Evolutionary conservation across 805 yeast species (phyloP).

Genomic region (Ogataea ramenticola): DNA sequence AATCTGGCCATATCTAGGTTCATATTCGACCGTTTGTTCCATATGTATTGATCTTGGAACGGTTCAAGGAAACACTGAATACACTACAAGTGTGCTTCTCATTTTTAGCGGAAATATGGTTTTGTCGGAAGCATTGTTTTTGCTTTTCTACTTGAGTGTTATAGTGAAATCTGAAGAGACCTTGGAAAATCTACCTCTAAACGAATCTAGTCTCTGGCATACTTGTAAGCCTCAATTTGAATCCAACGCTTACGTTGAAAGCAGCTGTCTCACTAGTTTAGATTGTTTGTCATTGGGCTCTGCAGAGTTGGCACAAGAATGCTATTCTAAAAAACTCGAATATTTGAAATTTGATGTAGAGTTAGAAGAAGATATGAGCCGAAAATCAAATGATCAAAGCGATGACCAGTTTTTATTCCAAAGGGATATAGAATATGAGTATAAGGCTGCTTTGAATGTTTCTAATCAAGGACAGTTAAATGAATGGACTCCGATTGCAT

Average conservation of each 20-base stretch:
- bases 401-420: neutral
- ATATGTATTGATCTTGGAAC: too few relatives aligned
- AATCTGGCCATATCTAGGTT: too few relatives aligned
- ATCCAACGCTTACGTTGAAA: neutral
- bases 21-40: too few relatives aligned
- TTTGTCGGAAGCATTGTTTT: neutral
- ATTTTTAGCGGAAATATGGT: too few relatives aligned
- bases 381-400: too few relatives aligned
- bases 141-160: neutral
- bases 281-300: neutral
- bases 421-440: neutral
- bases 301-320: neutral
- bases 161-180: neutral
- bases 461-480: neutral
- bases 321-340: neutral
- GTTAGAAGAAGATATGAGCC: too few relatives aligned
- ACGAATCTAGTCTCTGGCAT: neutral
- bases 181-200: neutral
- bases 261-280: neutral
- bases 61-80: too few relatives aligned
- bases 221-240: neutral
- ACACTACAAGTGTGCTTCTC: too few relatives aligned
- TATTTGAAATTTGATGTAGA: neutral
- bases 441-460: neutral
- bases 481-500: slow-evolving; percentile 1